Base-by-base conservation (phyloP, 2,329 filamentous ascomycete species). In the Fusarium neocosmosporiellum region DNA sequence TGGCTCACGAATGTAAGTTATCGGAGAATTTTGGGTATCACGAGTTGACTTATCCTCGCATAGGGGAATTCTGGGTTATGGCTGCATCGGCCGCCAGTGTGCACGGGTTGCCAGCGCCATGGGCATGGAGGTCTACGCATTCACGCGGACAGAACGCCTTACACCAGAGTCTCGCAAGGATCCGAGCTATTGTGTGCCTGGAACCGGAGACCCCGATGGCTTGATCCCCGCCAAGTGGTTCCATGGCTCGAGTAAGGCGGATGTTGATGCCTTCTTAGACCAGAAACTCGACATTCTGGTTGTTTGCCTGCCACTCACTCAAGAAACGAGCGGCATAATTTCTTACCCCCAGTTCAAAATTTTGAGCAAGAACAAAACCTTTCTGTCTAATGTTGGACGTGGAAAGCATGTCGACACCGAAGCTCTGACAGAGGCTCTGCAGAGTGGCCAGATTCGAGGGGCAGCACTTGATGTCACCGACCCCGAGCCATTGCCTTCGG, bases 101-200 rank as follows among this genome's bases (percentile, higher is more conserved):
- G 85, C 82, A 6, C 78, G 81, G 6, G 84, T 92, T 10, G 86
- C 86, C 5, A 82, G 85, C n/a, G 88, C 89, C 6, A 79, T 92
- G 76, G 92, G 91, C 7, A 91, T 92, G 88, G 84, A 89, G 50
- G 87, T 94, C 2, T 84, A 92, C 73, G 92, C 91, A 2, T 93
- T 91, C 80, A 93, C 92, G 0, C 88, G 89, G 0, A 87, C 84
- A 2, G 87, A 89, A 1, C 88, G 89, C 39, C 75, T 83, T 2
- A 92, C 91, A 0, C 84, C 88, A 0, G 89, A 89, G 63, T 89
- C 88, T 14, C 87, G 57, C 10, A 50, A 59, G 11, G 63, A 65
- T n/a, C 24, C 22, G 4, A 59, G 57, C 13, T 57, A 57, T 7
- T 29, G 54, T 4, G 54, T 58, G 2, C 24, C 54, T 3, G 54